A percentile compares a stretch with the other conserved stretches of the same genome.
These are phyloP conservation scores for Alternaria longipes DNA, from an alignment of 2,329 filamentous ascomycete genomes.

Conservation along the genomic window DNA sequence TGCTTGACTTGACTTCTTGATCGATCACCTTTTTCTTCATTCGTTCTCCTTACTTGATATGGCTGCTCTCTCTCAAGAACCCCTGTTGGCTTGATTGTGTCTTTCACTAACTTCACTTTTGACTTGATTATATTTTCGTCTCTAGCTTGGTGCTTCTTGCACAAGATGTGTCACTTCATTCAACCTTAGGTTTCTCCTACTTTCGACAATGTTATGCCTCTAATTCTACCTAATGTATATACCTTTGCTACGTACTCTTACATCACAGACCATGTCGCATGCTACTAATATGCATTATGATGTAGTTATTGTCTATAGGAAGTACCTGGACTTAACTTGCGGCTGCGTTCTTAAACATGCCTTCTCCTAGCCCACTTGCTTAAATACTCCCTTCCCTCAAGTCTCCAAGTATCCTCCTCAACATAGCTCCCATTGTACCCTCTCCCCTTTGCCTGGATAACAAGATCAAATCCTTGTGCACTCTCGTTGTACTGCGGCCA, in stretches of 20 bases:
- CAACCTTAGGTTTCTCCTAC: not conserved
- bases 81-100: not conserved
- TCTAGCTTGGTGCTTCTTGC: not conserved
- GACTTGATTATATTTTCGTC: not conserved
- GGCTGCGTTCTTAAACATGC: conserved; percentile 39
- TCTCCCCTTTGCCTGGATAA: conserved; percentile 55
- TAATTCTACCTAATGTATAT: not conserved
- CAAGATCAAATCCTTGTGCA: conserved; percentile 53
- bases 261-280: not conserved
- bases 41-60: not conserved
- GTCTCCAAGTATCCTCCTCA: conserved; percentile 55
- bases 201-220: not conserved
- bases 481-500: conserved; percentile 56
- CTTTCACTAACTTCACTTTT: not conserved
- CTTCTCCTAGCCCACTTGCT: conserved; percentile 49
- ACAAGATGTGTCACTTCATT: not conserved
- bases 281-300: not conserved
- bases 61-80: not conserved
- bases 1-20: not conserved
- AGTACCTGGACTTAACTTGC: not conserved
- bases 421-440: conserved; percentile 55
- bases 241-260: not conserved
- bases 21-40: not conserved
- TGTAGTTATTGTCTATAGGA: not conserved
- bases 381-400: conserved; percentile 54